Evolutionary conservation across 2,329 filamentous ascomycete genomes (phyloP).

Genomic region (Ilyonectria destructans): DNA sequence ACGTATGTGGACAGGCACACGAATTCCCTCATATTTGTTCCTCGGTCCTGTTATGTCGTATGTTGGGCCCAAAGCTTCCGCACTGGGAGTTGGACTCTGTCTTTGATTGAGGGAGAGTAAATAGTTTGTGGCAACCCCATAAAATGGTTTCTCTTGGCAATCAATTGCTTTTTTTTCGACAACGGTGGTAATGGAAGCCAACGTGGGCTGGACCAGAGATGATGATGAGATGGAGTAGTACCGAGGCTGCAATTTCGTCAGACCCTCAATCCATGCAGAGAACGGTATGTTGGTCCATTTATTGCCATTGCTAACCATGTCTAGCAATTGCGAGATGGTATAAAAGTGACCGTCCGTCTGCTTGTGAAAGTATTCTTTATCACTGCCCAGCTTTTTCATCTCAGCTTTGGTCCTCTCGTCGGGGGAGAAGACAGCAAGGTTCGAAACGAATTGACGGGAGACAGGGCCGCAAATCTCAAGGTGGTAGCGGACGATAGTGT

Average conservation of each 20-base stretch:
- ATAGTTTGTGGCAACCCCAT: not conserved
- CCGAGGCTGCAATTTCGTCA: not conserved
- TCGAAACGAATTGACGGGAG: constrained; percentile 13
- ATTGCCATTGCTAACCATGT: not conserved
- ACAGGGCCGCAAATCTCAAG: constrained; percentile 29
- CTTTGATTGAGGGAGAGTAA: not conserved
- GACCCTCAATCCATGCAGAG: not conserved
- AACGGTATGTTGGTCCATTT: not conserved
- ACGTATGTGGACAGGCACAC: constrained; percentile 8
- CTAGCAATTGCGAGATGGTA: not conserved
- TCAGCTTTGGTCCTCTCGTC: not conserved
- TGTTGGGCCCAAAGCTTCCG: too few relatives aligned
- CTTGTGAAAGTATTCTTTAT: not conserved
- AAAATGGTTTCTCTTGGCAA: not conserved
- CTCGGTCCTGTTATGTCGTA: too few relatives aligned
- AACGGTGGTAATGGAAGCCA: too few relatives aligned
- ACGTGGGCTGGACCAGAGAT: not conserved
- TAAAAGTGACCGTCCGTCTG: not conserved
- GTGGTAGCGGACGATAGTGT: constrained; percentile 5
- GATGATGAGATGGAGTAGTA: not conserved
- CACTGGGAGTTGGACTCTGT: too few relatives aligned
- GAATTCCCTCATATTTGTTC: not conserved
- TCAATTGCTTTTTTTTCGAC: too few relatives aligned
- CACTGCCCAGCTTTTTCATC: not conserved
- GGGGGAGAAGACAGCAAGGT: constrained; percentile 14